Evolutionary conservation across 2,329 filamentous ascomycete genomes (phyloP).

Genomic region (Xylariaceae sp.): DNA sequence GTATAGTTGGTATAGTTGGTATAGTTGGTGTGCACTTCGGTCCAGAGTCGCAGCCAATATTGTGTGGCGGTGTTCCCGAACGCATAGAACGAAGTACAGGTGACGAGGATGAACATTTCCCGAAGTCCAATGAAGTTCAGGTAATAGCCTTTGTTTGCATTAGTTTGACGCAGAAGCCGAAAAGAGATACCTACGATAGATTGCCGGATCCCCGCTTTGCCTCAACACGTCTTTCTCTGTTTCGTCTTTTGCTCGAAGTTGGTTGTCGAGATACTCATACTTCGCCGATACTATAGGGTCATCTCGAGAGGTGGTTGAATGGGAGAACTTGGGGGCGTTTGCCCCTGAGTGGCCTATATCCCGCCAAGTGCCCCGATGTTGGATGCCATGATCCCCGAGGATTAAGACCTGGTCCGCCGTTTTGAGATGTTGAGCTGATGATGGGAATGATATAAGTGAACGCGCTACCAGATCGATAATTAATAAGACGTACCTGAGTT

Average conservation of each 20-base stretch:
- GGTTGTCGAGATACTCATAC: slow-evolving; percentile 6
- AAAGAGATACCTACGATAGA: slow-evolving; percentile 33
- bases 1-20: slow-evolving; percentile 18
- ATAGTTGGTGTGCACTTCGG: slow-evolving; percentile 24
- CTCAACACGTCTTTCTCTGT: slow-evolving; percentile 19
- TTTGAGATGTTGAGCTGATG: slow-evolving; percentile 35
- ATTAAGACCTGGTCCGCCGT: slow-evolving; percentile 42
- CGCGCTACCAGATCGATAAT: background rate
- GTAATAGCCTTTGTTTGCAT: slow-evolving; percentile 9
- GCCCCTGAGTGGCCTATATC: slow-evolving; percentile 31
- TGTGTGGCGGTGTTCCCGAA: slow-evolving; percentile 38
- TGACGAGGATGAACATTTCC: slow-evolving; percentile 29
- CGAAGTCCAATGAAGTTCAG: slow-evolving; percentile 16
- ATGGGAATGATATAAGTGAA: background rate
- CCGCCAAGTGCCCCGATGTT: slow-evolving; percentile 40
- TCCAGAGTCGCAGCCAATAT: slow-evolving; percentile 42
- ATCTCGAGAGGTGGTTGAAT: background rate
- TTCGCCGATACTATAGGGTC: background rate
- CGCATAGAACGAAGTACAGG: slow-evolving; percentile 26
- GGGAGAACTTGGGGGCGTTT: slow-evolving; percentile 35
- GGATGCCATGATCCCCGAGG: slow-evolving; percentile 35
- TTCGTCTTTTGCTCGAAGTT: slow-evolving; percentile 13
- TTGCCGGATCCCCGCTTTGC: slow-evolving; percentile 33
- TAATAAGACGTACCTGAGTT: slow-evolving; percentile 27
- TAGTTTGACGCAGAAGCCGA: background rate